These are phyloP conservation scores for Pseudogymnoascus pannorum DNA, from an alignment of 2,329 filamentous ascomycete genomes.

Conservation along the genomic window DNA sequence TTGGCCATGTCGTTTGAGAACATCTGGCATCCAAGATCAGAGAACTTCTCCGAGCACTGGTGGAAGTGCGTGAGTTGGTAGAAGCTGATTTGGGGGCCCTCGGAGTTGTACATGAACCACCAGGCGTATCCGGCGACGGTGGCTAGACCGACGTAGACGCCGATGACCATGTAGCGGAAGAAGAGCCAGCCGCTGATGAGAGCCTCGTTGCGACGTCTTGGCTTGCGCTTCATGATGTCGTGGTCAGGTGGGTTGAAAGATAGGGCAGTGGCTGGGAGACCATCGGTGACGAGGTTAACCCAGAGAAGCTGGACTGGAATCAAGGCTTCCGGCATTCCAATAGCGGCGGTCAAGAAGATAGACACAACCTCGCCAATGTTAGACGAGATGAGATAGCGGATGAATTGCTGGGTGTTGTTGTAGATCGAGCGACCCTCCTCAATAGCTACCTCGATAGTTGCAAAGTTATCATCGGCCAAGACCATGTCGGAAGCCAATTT, in stretches of 20 bases:
- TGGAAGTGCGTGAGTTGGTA: constrained; percentile 90
- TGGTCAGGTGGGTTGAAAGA: constrained; percentile 99
- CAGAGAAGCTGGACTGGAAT: constrained; percentile 96
- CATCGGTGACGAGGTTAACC: constrained; percentile 98
- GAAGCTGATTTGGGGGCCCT: constrained; percentile 86
- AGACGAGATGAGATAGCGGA: constrained; percentile 96
- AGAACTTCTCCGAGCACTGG: constrained; percentile 76
- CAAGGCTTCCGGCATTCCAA: constrained; percentile 95
- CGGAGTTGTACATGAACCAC: constrained; percentile 97
- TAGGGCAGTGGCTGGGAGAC: constrained; percentile 88
- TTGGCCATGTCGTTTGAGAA: constrained; percentile 82
- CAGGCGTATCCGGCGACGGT: constrained; percentile 98
- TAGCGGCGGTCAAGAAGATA: constrained; percentile 92
- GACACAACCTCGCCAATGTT: constrained; percentile 99
- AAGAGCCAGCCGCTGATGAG: constrained; percentile 95
- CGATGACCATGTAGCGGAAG: constrained; percentile 94
- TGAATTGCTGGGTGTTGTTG: constrained; percentile 99
- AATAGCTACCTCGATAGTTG: constrained; percentile 90
- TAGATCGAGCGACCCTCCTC: constrained; percentile 98
- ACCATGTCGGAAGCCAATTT: constrained; percentile 98
- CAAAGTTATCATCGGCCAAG: constrained; percentile 96
- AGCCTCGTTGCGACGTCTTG: constrained; percentile 84
- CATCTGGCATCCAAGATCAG: constrained; percentile 86
- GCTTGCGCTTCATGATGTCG: constrained; percentile 91
- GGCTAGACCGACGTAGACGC: constrained; percentile 86